These are phyloP conservation scores for Neolecta irregularis DNA, from an alignment of 1,139 yeast species.

Conservation along the genomic window DNA sequence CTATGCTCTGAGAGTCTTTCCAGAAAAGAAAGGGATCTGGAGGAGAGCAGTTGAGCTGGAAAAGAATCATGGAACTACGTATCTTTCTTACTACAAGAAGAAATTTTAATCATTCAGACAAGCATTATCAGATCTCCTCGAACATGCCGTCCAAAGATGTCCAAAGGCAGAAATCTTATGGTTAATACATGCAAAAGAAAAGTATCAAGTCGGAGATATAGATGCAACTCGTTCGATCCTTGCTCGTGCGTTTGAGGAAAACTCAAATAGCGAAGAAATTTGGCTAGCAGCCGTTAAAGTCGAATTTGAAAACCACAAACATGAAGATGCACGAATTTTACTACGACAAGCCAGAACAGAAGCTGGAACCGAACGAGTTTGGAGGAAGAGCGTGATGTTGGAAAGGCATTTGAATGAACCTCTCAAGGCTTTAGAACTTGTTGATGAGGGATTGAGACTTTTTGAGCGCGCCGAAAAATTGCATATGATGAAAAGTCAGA, in stretches of 20 bases:
- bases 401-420: constrained; percentile 29
- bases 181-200: constrained; percentile 60
- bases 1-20: constrained; percentile 33
- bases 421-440: constrained; percentile 27
- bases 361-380: constrained; percentile 34
- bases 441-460: constrained; percentile 31
- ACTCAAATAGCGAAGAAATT: constrained; percentile 37
- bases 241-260: constrained; percentile 30
- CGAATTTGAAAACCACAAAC: constrained; percentile 32
- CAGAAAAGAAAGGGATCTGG: constrained; percentile 44
- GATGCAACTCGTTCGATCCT: constrained; percentile 41
- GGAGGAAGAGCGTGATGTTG: constrained; percentile 49
- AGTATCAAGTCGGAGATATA: constrained; percentile 38
- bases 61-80: constrained; percentile 23
- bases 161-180: constrained; percentile 39
- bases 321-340: constrained; percentile 30
- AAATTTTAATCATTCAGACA: too few species aligned
- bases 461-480: constrained; percentile 38
- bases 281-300: constrained; percentile 62
- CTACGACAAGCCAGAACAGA: constrained; percentile 30
- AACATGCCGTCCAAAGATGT: constrained; percentile 34
- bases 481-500: constrained; percentile 45
- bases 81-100: too few species aligned
- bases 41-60: constrained; percentile 34
- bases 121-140: constrained; percentile 36